Percentiles rank a stretch among this genome's conserved stretches.
phyloP scores from a whole-genome alignment of 257 asterid species.

The Gynochthodes officinalis region DNA sequence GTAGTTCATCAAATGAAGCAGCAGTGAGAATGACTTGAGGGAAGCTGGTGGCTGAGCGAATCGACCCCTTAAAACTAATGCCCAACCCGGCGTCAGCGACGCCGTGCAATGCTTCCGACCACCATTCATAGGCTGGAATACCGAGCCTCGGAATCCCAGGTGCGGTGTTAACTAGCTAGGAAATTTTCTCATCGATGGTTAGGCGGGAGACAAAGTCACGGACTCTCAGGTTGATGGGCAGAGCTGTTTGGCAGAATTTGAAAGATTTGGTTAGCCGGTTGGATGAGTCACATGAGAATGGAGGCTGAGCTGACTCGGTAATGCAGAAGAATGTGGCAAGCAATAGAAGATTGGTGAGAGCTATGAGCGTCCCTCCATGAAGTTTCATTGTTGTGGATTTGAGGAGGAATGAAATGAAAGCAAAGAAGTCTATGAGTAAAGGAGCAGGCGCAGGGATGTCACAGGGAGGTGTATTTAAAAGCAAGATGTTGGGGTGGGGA shows the following conservation, averaged over 20 bases:
- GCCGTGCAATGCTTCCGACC: constrained; percentile 97
- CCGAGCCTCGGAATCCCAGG: constrained; percentile 74
- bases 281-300: constrained; percentile 54
- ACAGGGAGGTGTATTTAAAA: too few species aligned
- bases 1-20: constrained; percentile 65
- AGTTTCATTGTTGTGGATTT: constrained; percentile 32
- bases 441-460: too few species aligned
- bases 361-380: not conserved
- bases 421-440: not conserved
- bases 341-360: constrained; percentile 21
- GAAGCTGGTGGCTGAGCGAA: constrained; percentile 70
- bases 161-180: constrained; percentile 76
- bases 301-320: constrained; percentile 43
- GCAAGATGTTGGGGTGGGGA: too few species aligned
- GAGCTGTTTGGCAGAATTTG: constrained; percentile 51
- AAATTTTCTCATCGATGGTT: constrained; percentile 71
- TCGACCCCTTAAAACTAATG: constrained; percentile 44
- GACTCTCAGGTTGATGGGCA: constrained; percentile 53
- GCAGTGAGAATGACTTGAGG: constrained; percentile 93
- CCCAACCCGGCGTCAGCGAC: constrained; percentile 71
- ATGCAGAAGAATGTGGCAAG: constrained; percentile 8
- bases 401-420: not conserved
- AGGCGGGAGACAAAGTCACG: constrained; percentile 69
- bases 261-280: constrained; percentile 39
- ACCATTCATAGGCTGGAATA: constrained; percentile 80